Base-by-base conservation (phyloP, 768 basidiomycete species). In the Tephrocybe rancida region DNA sequence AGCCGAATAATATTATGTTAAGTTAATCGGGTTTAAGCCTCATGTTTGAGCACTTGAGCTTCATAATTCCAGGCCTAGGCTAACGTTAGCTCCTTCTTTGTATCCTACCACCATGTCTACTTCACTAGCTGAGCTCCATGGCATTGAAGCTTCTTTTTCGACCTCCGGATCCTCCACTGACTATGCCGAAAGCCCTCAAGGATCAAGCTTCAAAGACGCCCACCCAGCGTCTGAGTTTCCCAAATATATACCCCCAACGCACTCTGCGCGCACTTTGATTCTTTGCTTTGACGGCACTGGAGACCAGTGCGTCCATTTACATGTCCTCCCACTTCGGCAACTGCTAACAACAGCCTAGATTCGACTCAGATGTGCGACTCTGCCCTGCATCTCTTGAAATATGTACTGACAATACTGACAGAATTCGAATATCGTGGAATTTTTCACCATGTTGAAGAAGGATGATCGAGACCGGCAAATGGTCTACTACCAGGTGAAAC, bases 271-370 rank as follows among this genome's bases (percentile, higher is more conserved):
- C 27, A 86, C 83, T 0, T 59, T 87, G 7, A 78, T 88, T 0
- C 71, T 90, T 5, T 88, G 88, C 64, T 90, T 90, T 61, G 88
- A 90, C 65, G 85, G 80, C 3, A 82, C 80, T 5, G 77, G 77
- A 38, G 75, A 80, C 53, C 73, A 78, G 66, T 72, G 32, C 54
- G 64, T 64, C 6, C 39, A 35, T 14, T 13, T 41, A 24, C 39
- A 26, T 16, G 44, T 39, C 24, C 43, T 29, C 3, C 37, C 2
- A 13, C 5, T 22, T 43, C 13, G n/a, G 24, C 26, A 10, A 32
- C 16, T n/a, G n/a, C n/a, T n/a, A 48, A 32, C 48, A 13, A 24
- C 16, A 13, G 14, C 1, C 10, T 49, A 72, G 71, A 47, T 76
- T 74, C 55, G 72, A 76, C 56, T 64, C 69, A 19, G 74, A 78